Evolutionary conservation across 768 basidiomycete genomes (phyloP).

Genomic region (Basidioascus undulatus): DNA sequence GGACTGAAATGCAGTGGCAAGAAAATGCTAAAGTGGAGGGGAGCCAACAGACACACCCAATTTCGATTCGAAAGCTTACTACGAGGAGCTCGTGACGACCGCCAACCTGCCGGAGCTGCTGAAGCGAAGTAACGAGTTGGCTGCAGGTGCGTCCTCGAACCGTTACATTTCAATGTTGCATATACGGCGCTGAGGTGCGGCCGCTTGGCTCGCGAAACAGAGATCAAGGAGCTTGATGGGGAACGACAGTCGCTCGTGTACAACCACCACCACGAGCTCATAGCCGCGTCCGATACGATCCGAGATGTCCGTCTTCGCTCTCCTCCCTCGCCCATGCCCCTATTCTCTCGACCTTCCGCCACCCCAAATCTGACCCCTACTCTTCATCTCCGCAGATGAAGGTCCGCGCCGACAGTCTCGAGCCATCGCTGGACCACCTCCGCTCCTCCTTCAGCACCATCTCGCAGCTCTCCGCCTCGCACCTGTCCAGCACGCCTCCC

Average conservation of each 20-base stretch:
- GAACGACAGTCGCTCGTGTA: slow-evolving; percentile 80
- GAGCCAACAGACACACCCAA: slow-evolving; percentile 38
- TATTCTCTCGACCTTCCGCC: not conserved
- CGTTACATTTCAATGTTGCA: too few species aligned
- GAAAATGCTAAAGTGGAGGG: too few species aligned
- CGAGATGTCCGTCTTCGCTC: slow-evolving; percentile 33
- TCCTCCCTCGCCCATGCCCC: not conserved
- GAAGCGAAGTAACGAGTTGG: slow-evolving; percentile 57
- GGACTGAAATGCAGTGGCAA: too few species aligned
- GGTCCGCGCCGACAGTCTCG: slow-evolving; percentile 57
- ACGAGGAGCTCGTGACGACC: slow-evolving; percentile 63
- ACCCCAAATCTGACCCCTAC: not conserved
- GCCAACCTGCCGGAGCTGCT: slow-evolving; percentile 47
- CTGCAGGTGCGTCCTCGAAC: slow-evolving; percentile 28
- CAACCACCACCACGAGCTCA: slow-evolving; percentile 84
- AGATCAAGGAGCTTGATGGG: slow-evolving; percentile 65
- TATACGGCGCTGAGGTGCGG: not conserved
- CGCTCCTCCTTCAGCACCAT: slow-evolving; percentile 10
- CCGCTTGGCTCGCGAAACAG: slow-evolving; percentile 20
- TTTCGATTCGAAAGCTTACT: slow-evolving; percentile 64
- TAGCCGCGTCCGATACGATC: slow-evolving; percentile 80
- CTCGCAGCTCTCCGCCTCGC: slow-evolving; percentile 11
- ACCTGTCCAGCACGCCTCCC: too few species aligned
- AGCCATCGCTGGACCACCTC: slow-evolving; percentile 58
- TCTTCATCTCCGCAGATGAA: slow-evolving; percentile 41